Evolutionary conservation across 1,284 basidiomycete genomes (phyloP).

Genomic region (Chalciporus sp.): DNA sequence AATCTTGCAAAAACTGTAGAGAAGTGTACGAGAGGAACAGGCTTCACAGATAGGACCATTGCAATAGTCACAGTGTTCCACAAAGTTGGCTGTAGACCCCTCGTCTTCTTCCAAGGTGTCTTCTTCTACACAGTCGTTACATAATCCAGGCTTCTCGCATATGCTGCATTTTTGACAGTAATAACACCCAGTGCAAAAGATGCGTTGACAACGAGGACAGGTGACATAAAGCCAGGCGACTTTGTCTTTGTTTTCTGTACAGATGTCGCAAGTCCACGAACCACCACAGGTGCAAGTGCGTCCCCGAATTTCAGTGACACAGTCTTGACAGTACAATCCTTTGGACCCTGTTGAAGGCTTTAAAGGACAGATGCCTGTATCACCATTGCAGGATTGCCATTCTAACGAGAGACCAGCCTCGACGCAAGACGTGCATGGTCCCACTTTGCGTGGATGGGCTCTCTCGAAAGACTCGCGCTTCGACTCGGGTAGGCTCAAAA

Average conservation of each 20-base stretch:
- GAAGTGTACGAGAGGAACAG: too few species aligned
- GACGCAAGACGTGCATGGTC: slow-evolving; percentile 8
- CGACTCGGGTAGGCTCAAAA: slow-evolving; percentile 11
- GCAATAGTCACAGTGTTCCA: slow-evolving; percentile 2
- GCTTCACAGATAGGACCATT: too few species aligned
- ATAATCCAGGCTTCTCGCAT: slow-evolving; percentile 13
- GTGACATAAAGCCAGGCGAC: neutral
- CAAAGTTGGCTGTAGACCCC: neutral
- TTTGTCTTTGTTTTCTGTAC: neutral
- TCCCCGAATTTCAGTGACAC: slow-evolving; percentile 1
- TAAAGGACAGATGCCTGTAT: too few species aligned
- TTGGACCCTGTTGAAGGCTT: too few species aligned
- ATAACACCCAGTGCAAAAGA: slow-evolving; percentile 9
- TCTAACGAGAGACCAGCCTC: neutral
- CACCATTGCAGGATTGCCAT: too few species aligned
- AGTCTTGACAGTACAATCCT: slow-evolving; percentile 10
- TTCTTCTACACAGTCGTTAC: slow-evolving; percentile 16
- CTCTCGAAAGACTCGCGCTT: slow-evolving; percentile 14
- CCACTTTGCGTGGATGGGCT: slow-evolving; percentile 15
- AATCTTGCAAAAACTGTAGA: too few species aligned
- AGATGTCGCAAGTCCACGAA: slow-evolving; percentile 15
- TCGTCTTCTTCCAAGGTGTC: neutral
- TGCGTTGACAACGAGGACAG: slow-evolving; percentile 17
- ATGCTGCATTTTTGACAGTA: slow-evolving; percentile 1
- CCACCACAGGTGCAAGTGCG: slow-evolving; percentile 1